Base-by-base conservation (phyloP, 1,284 basidiomycete species). In the Puccinia hordei region DNA sequence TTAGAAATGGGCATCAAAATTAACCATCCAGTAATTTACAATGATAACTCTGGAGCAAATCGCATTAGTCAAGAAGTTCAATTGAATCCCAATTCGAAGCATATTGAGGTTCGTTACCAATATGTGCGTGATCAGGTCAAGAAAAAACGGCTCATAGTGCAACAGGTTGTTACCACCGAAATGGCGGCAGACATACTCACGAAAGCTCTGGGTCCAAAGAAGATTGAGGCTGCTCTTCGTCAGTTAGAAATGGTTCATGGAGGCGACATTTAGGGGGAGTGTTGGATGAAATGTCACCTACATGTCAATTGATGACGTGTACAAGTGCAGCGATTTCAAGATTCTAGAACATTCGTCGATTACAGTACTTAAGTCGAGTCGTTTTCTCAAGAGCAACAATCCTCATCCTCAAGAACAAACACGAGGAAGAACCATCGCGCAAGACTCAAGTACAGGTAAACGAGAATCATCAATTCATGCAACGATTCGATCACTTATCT, bases 51-150 rank as follows among this genome's bases (percentile, higher is more conserved):
- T 17, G 61, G 61, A 1, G 53, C 53, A 4, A 24, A 24, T 24
- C 4, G 19, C 12, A 55, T 63, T 6, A 63, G 61, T n/a, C 10
- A 63, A 35, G 57, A 63, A 8, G 10, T 17, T 22, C 30, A 63
- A 22, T 17, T 63, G 4, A 63, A 63, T 35, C 30, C 61, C 17
- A 33, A 63, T 13, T 30, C 30, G 5, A 33, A 63, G 35, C 61
- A 63, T 30, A 63, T 63, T n/a, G 61, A 63, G 10, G 15, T 63
- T 19, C 17, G 30, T 35, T 63, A 17, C 35, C 61, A 63, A 63
- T 63, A 33, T 35, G 30, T 63, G 9, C 61, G 15, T 2, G 30
- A 63, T 33, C 61, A 17, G 2, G 22, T 63, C 6, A 35, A 15
- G 5, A 63, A 63, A 5, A 63, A 63, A 33, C 19, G 4, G 1